Evolutionary conservation across 176 grass and related monocot genomes (phyloP).

Genomic region (Juncus inflexus): DNA sequence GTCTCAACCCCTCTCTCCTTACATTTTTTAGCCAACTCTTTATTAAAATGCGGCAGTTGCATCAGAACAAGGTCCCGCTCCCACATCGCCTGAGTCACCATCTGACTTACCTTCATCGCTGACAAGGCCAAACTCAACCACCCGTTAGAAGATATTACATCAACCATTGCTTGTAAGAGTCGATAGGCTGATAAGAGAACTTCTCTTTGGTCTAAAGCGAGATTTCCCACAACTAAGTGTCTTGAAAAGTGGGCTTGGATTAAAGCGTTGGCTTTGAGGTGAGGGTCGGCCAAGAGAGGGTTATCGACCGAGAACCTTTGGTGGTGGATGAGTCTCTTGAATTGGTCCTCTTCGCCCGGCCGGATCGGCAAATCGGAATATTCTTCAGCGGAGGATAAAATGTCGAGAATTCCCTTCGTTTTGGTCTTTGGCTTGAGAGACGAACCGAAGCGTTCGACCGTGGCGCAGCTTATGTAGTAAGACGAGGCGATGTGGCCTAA

Average conservation of each 20-base stretch:
- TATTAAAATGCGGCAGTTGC: conserved; percentile 70
- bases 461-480: conserved; percentile 83
- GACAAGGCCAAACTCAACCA: conserved; percentile 74
- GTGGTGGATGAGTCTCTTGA: conserved; percentile 71
- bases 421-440: conserved; percentile 78
- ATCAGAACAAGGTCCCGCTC: conserved; percentile 68
- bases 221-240: conserved; percentile 58
- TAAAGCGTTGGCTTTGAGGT: conserved; percentile 74
- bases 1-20: conserved; percentile 63
- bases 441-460: conserved; percentile 69
- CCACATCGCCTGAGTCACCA: conserved; percentile 90
- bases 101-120: conserved; percentile 76
- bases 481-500: conserved; percentile 84
- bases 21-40: conserved; percentile 58
- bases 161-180: conserved; percentile 83
- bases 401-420: conserved; percentile 75
- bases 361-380: conserved; percentile 63
- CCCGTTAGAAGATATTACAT: conserved; percentile 79
- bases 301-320: conserved; percentile 81
- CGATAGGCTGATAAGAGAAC: conserved; percentile 69
- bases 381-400: conserved; percentile 64
- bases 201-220: conserved; percentile 68
- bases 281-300: conserved; percentile 60
- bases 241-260: conserved; percentile 82
- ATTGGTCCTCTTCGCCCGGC: conserved; percentile 62